These are phyloP conservation scores for Fusarium sp. DNA, from an alignment of 2,329 filamentous ascomycete species.

Conservation along the genomic window DNA sequence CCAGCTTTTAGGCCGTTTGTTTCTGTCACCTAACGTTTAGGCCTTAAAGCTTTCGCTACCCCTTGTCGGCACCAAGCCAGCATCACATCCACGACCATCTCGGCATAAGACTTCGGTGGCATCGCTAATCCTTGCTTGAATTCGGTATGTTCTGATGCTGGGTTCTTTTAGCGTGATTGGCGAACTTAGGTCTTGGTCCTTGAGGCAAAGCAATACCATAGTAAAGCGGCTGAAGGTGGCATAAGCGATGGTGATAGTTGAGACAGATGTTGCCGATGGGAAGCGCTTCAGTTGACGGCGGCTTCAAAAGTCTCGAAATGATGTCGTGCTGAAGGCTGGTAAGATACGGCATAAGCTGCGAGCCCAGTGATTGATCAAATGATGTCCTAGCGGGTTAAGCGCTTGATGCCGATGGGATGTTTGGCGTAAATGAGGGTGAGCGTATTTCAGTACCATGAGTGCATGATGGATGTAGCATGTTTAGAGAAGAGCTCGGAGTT, in stretches of 20 bases:
- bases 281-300: not conserved
- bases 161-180: constrained; percentile 1
- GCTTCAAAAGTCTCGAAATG: not conserved
- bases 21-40: not conserved
- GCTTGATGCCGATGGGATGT: not conserved
- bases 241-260: not conserved
- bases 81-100: not conserved
- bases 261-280: not conserved
- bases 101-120: not conserved
- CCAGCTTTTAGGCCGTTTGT: not conserved
- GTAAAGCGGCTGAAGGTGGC: not conserved
- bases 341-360: too few species aligned
- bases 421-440: accelerated
- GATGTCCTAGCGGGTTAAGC: not conserved
- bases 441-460: accelerated
- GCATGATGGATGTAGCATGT: not conserved
- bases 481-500: not conserved
- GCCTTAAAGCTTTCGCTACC: not conserved
- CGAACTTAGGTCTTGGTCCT: not conserved
- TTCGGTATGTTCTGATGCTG: constrained; percentile 13
- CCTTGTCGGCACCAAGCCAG: not conserved
- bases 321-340: not conserved
- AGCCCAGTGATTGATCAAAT: not conserved
- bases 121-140: constrained; percentile 1
- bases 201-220: not conserved